Base-by-base conservation (phyloP, 2,329 filamentous ascomycete species). In the Diaporthe velutina region DNA sequence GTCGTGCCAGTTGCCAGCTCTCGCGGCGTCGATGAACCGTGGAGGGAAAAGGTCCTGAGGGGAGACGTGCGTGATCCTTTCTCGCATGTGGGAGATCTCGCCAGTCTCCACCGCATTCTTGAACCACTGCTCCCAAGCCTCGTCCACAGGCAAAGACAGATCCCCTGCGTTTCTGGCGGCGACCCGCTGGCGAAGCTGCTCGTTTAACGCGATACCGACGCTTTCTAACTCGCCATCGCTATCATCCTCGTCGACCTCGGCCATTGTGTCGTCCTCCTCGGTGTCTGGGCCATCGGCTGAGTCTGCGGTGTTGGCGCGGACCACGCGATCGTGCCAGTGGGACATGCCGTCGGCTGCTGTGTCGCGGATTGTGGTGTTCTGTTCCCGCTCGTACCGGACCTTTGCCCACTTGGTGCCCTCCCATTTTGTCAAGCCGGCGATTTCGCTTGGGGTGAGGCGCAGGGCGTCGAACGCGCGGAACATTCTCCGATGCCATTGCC, bases 371-470 rank as follows among this genome's bases (percentile, higher is more conserved):
- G 84, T 84, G 74, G 93, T 88, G 45, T 91, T 91, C 79, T 95
- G 93, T 80, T 96, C 94, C 74, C 89, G 88, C 85, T 96, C 94
- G 80, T 92, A 96, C 72, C 93, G 90, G 81, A 95, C 93, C 81
- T 95, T 93, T 76, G 94, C 94, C 94, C 94, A 96, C 76, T 92
- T 91, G 13, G 94, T 96, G 74, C 94, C 94, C 85, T 96, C 94
- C 94, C 94, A 96, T 80, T 94, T 93, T 74, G 94, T 95, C 81
- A 96, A 86, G 66, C 87, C 86, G 71, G 90, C 88, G 78, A 96
- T 94, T 81, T 96, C 94, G 78, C 87, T 85, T 74, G 90, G 85
- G 10, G 94, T 96, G 52, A 96, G 86, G 57, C 88, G 88, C 33
- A 96, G 87, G 35, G 83, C 85, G 83, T 95, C 93, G 79, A 96